These are phyloP conservation scores for Mycena floridula DNA, from an alignment of 768 basidiomycete genomes.

Conservation along the genomic window DNA sequence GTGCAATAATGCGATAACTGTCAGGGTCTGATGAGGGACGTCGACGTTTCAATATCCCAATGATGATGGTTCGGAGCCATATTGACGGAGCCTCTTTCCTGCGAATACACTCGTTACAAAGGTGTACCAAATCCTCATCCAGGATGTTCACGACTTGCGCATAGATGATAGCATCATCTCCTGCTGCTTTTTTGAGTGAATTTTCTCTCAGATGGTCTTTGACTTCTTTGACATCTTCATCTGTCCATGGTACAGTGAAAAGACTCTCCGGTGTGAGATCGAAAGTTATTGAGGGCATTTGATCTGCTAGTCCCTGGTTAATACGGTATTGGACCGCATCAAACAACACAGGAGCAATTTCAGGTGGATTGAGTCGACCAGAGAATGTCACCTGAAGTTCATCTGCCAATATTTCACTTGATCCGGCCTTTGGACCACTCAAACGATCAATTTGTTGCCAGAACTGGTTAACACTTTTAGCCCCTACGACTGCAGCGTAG, in stretches of 20 bases:
- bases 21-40: slow-evolving; percentile 8
- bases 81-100: neutral
- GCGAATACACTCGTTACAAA: slow-evolving; percentile 8
- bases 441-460: neutral
- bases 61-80: slow-evolving; percentile 6
- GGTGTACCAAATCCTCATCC: neutral
- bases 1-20: slow-evolving; percentile 16
- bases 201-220: slow-evolving; percentile 4
- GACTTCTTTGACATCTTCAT: slow-evolving; percentile 2
- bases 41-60: slow-evolving; percentile 12
- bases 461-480: neutral
- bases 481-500: neutral
- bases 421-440: neutral
- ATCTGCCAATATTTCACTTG: neutral
- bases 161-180: slow-evolving; percentile 5
- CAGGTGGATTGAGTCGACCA: slow-evolving; percentile 4
- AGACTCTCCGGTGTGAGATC: slow-evolving; percentile 6
- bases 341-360: neutral
- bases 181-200: slow-evolving; percentile 1
- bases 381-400: slow-evolving; percentile 4
- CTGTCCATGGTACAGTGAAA: slow-evolving; percentile 5
- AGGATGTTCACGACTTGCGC: slow-evolving; percentile 4
- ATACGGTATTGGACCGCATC: neutral
- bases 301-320: neutral
- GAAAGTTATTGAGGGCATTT: slow-evolving; percentile 2